phyloP scores from a whole-genome alignment of 176 grass and related monocot species.

The Carex parvula region DNA sequence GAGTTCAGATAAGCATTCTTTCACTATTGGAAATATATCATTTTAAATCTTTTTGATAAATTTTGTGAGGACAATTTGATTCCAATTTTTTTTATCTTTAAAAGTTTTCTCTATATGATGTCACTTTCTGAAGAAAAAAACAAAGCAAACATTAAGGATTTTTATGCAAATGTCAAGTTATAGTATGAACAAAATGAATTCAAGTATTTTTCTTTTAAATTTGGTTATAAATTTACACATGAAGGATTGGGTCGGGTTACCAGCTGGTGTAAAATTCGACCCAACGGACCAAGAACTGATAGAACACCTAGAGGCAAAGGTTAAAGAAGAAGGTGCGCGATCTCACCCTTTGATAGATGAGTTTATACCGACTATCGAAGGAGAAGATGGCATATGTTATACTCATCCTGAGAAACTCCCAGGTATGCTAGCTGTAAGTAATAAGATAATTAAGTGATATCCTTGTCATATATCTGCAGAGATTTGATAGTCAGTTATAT shows the following conservation, averaged over 20 bases:
- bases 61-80: not conserved
- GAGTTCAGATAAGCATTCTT: not conserved
- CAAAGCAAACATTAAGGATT: not conserved
- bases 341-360: conserved; percentile 93
- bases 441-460: not conserved
- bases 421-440: conserved; percentile 35
- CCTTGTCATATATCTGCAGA: conserved; percentile 11
- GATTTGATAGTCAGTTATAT: conserved; percentile 19
- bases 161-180: not conserved
- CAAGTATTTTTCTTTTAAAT: not conserved
- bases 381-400: conserved; percentile 98
- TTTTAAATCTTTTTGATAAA: not conserved
- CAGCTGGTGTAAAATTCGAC: conserved; percentile 97
- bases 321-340: conserved; percentile 62
- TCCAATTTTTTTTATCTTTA: not conserved
- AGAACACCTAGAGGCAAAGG: conserved; percentile 92
- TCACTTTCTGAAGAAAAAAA: not conserved
- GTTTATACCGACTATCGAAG: conserved; percentile 95
- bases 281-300: conserved; percentile 93
- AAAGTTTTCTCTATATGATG: not conserved
- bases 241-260: conserved; percentile 89
- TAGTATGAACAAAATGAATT: not conserved
- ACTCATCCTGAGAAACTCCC: conserved; percentile 99
- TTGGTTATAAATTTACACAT: conserved; percentile 24
- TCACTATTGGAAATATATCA: not conserved